Conservation (phyloP, 495 filamentous ascomycete species). For the Aspergillus sparsus region DNA sequence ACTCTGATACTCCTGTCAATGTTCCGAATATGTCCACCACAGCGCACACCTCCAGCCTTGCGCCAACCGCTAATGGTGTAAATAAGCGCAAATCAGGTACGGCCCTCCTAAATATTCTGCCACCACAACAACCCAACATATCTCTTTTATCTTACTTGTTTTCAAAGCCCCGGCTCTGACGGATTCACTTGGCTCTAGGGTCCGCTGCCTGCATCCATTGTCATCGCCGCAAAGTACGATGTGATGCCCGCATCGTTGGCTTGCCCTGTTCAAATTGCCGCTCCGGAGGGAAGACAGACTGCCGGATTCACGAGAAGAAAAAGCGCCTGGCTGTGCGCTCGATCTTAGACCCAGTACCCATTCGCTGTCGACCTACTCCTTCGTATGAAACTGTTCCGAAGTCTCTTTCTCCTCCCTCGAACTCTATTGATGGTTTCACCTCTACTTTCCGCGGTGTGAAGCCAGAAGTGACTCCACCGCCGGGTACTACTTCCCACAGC, state of each 20-base stretch:
- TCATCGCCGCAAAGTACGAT: conserved; percentile 52
- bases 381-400: conserved; percentile 30
- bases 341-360: conserved; percentile 51
- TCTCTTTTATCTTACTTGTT: neutral
- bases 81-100: conserved; percentile 36
- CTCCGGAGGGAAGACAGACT: conserved; percentile 47
- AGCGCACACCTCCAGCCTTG: conserved; percentile 24
- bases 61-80: conserved; percentile 30
- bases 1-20: conserved; percentile 26
- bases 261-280: conserved; percentile 50
- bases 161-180: neutral
- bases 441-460: conserved; percentile 33
- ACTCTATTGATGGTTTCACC: conserved; percentile 34
- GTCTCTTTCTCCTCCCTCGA: conserved; percentile 23
- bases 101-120: neutral
- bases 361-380: conserved; percentile 46
- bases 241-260: conserved; percentile 48
- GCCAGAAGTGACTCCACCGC: conserved; percentile 22
- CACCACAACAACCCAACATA: neutral
- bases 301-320: conserved; percentile 52
- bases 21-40: conserved; percentile 35
- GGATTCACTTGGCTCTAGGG: conserved; percentile 25
- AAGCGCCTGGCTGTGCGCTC: conserved; percentile 49
- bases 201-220: conserved; percentile 50
- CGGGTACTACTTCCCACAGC: conserved; percentile 12